Conservation (phyloP, 257 asterid genomes). For the Verbena officinalis region DNA sequence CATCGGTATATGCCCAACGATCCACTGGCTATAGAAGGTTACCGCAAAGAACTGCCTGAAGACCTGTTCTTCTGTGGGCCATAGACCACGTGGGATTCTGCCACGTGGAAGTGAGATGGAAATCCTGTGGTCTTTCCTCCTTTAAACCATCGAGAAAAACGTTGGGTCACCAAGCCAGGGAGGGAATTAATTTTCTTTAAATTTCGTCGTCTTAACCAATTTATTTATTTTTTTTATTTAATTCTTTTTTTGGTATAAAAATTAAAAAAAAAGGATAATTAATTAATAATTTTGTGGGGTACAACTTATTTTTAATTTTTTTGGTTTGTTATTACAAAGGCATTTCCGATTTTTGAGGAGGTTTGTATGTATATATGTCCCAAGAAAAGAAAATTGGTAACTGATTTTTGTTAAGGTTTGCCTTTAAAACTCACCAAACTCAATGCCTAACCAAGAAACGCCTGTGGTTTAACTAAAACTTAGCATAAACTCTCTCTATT, state of each 20-base stretch:
- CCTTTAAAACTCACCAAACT: constrained; percentile 43
- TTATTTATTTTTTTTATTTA: constrained; percentile 18
- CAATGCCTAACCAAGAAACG: constrained; percentile 46
- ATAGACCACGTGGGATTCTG: constrained; percentile 37
- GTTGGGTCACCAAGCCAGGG: constrained; percentile 75
- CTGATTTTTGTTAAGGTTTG: constrained; percentile 37
- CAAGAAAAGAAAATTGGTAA: constrained; percentile 32
- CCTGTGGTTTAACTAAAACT: constrained; percentile 55
- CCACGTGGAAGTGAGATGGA: constrained; percentile 63
- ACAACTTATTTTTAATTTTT: constrained; percentile 22
- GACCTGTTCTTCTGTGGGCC: constrained; percentile 74
- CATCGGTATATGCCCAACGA: constrained; percentile 42
- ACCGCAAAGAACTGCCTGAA: constrained; percentile 63
- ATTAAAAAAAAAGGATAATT: neutral
- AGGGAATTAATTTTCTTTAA: constrained; percentile 46
- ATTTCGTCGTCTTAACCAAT: constrained; percentile 23
- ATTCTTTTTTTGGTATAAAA: neutral
- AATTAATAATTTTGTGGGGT: constrained; percentile 32
- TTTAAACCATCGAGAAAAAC: constrained; percentile 68
- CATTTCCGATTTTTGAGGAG: constrained; percentile 40
- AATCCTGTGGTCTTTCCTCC: constrained; percentile 54
- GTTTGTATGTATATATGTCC: constrained; percentile 38
- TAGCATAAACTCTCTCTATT: constrained; percentile 45
- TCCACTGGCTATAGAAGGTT: constrained; percentile 58
- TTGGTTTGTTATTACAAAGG: constrained; percentile 30